Conservation (phyloP, 208 protist species). For the Wallacemonas rigidus region DNA sequence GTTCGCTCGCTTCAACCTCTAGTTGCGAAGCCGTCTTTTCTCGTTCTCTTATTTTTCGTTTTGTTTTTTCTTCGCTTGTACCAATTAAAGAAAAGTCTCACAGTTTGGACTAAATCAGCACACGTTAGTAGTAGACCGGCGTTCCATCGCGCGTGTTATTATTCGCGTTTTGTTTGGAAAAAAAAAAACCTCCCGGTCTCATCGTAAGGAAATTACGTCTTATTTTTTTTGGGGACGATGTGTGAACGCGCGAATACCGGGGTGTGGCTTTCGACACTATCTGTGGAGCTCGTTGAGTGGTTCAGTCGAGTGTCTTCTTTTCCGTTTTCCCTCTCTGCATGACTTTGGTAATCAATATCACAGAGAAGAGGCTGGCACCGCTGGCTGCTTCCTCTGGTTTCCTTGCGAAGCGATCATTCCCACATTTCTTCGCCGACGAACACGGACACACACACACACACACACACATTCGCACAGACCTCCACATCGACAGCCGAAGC, state of each 20-base stretch:
- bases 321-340: constrained; percentile 14
- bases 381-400: too few relatives aligned
- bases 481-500: background rate
- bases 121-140: background rate
- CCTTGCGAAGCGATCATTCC: background rate
- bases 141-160: constrained; percentile 1
- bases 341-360: constrained; percentile 23
- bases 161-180: constrained; percentile 7
- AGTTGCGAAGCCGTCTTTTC: background rate
- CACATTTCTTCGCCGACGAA: background rate
- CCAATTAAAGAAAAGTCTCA: constrained; percentile 1
- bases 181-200: too few relatives aligned
- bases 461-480: background rate
- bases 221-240: too few relatives aligned
- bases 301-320: background rate
- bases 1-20: too few relatives aligned
- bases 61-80: constrained; percentile 3
- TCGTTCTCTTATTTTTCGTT: background rate
- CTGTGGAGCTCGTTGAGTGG: too few relatives aligned
- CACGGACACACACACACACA: constrained; percentile 10
- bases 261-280: too few relatives aligned
- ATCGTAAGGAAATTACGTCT: too few relatives aligned
- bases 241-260: too few relatives aligned
- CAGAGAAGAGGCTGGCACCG: background rate
- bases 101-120: background rate